Evolutionary conservation across 2,329 filamentous ascomycete species (phyloP), one percentile per base, ranked within the genome.

Genomic region (Penicillium sp.): DNA sequence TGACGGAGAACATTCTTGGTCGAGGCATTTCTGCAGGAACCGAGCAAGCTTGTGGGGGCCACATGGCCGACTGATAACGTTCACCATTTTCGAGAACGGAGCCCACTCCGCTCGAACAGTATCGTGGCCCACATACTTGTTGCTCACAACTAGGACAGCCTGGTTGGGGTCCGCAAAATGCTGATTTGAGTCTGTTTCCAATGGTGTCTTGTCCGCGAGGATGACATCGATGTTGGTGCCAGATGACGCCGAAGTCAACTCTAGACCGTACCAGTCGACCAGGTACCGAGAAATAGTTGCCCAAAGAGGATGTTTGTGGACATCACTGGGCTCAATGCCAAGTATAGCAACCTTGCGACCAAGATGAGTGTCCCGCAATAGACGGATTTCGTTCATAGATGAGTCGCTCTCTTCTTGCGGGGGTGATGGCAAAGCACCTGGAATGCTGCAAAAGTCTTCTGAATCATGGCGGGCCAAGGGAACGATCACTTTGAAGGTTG

Each of bases 401-500:
- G 47, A 27, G 11, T 63, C 27, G 0, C 48, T 21, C 4, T 62
- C 59, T 18, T 61, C 40, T 11, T 10, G 36, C 9, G 31, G 22
- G n/a, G 43, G 36, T 9, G 46, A 36, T 24, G 51, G 38, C 5
- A 43, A 51, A 1, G 60, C 42, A 34, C 40, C 24, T 7, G 59
- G 43, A 5, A 56, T 14, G 9, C 14, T 39, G 9, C 52, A 51
- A 27, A 55, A 53, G 5, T 45, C 16, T 11, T 46, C 40, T 2
- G 42, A 47, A 18, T 65, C 60, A 4, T 54, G 50, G 2, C 65
- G 61, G 2, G 57, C 51, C 11, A 82, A 64, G 5, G 77, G 75
- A 1, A 84, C 58, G 2, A 69, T 74, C 11, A 83, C 76, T 16
- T 75, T 77, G 3, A 84, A 77, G 24, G 79, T 79, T 0, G 84